Evolutionary conservation across 768 basidiomycete species (phyloP).

Genomic region (Leccinum aurantiacum): DNA sequence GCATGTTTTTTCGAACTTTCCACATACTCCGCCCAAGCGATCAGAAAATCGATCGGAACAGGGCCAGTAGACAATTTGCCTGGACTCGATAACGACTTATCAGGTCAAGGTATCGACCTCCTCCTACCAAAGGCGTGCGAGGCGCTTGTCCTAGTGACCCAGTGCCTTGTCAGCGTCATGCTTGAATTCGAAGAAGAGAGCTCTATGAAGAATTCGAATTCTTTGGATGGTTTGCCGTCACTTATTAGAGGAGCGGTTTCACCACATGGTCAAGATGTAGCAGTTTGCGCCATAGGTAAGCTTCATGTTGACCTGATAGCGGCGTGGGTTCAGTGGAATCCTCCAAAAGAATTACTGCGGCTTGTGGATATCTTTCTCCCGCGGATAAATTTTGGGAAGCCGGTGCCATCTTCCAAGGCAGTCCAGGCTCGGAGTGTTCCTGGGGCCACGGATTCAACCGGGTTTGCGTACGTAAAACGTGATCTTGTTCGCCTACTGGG

Average conservation of each 20-base stretch:
- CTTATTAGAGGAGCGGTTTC: constrained; percentile 47
- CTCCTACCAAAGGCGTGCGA: constrained; percentile 79
- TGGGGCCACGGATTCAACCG: constrained; percentile 42
- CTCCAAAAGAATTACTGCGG: constrained; percentile 70
- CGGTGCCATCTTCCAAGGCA: constrained; percentile 33
- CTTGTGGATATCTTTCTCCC: constrained; percentile 82
- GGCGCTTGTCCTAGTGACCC: constrained; percentile 73
- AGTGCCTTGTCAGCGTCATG: constrained; percentile 68
- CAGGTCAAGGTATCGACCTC: constrained; percentile 52
- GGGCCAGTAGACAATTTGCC: constrained; percentile 11
- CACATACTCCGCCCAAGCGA: constrained; percentile 53
- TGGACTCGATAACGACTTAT: constrained; percentile 1
- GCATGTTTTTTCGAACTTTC: constrained; percentile 61
- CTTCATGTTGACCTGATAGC: neutral
- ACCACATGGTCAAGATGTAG: constrained; percentile 42
- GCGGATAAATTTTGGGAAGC: constrained; percentile 77
- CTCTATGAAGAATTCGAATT: constrained; percentile 10
- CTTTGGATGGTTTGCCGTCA: constrained; percentile 28
- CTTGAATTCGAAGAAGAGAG: constrained; percentile 42
- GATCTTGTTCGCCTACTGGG: constrained; percentile 90
- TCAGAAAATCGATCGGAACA: constrained; percentile 46
- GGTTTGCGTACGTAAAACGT: constrained; percentile 83
- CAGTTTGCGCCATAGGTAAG: constrained; percentile 62
- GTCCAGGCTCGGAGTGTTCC: constrained; percentile 16
- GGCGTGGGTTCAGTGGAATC: constrained; percentile 3